phyloP scores from a whole-genome alignment of 352 stramenopile species.

The Halophytophthora polymorphica region DNA sequence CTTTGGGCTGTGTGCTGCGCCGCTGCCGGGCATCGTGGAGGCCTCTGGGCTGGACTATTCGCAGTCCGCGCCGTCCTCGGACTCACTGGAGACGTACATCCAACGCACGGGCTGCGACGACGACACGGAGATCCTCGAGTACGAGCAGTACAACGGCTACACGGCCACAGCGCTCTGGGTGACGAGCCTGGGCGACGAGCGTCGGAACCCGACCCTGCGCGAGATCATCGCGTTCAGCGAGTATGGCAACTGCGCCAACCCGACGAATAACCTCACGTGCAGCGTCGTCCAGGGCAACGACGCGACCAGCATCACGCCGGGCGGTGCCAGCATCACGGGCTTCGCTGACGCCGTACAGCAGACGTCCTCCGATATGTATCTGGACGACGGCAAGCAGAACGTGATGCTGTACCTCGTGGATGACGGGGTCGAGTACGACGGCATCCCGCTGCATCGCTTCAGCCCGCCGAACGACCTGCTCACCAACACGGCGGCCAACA shows the following conservation, averaged over 20 bases:
- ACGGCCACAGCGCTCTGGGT: conserved; percentile 43
- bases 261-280: conserved; percentile 55
- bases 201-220: conserved; percentile 54
- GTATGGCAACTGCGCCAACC: conserved; percentile 53
- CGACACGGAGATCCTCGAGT: conserved; percentile 50
- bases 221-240: conserved; percentile 50
- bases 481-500: conserved; percentile 23
- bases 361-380: conserved; percentile 33
- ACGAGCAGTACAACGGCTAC: conserved; percentile 62
- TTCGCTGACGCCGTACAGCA: conserved; percentile 42
- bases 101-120: conserved; percentile 75
- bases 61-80: conserved; percentile 30
- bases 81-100: conserved; percentile 39
- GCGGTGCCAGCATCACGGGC: conserved; percentile 45
- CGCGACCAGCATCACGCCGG: conserved; percentile 33
- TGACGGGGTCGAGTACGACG: conserved; percentile 40
- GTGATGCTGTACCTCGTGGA: conserved; percentile 44
- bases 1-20: conserved; percentile 56
- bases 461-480: conserved; percentile 39
- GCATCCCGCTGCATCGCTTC: conserved; percentile 52
- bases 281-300: conserved; percentile 45
- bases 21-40: conserved; percentile 54
- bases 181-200: conserved; percentile 51
- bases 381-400: conserved; percentile 21
- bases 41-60: conserved; percentile 56